Percentiles rank a stretch among this genome's conserved stretches.
Conservation (phyloP, 768 basidiomycete species). For the Podaxis pistillaris region DNA sequence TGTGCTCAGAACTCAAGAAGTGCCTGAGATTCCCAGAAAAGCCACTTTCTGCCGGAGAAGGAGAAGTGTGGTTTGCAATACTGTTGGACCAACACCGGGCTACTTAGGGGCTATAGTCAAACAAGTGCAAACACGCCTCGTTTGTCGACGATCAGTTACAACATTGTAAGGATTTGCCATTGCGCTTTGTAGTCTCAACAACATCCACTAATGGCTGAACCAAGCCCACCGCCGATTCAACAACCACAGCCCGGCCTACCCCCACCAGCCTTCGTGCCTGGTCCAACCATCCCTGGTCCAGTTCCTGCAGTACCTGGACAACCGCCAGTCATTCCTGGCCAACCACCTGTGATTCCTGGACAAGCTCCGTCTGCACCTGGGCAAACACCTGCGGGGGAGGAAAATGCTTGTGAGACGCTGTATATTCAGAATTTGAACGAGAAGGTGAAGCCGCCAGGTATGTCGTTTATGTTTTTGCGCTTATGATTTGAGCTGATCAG, state of each 20-base stretch:
- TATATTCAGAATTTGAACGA: conserved; percentile 98
- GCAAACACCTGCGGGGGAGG: conserved; percentile 26
- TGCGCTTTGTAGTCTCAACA: neutral
- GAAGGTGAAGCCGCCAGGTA: conserved; percentile 82
- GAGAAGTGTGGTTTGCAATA: too few species aligned
- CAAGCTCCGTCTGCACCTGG: conserved; percentile 1
- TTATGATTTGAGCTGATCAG: neutral
- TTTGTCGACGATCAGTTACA: neutral
- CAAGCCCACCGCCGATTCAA: conserved; percentile 7
- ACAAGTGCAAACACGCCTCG: neutral
- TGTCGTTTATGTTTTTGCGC: conserved; percentile 14
- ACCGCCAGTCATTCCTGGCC: conserved; percentile 3
- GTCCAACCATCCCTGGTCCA: neutral
- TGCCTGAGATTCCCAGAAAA: too few species aligned
- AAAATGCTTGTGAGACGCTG: conserved; percentile 75
- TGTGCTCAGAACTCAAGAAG: too few species aligned
- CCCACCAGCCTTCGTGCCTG: neutral
- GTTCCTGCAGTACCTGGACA: neutral
- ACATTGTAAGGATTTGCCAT: too few species aligned
- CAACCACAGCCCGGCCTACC: conserved; percentile 9
- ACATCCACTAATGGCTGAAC: conserved; percentile 1
- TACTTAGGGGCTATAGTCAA: neutral
- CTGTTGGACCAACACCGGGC: too few species aligned
- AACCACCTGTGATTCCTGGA: conserved; percentile 7
- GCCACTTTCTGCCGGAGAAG: too few species aligned